phyloP scores from a whole-genome alignment of 2,329 filamentous ascomycete genomes.

The Pestalotiopsis sp. region DNA sequence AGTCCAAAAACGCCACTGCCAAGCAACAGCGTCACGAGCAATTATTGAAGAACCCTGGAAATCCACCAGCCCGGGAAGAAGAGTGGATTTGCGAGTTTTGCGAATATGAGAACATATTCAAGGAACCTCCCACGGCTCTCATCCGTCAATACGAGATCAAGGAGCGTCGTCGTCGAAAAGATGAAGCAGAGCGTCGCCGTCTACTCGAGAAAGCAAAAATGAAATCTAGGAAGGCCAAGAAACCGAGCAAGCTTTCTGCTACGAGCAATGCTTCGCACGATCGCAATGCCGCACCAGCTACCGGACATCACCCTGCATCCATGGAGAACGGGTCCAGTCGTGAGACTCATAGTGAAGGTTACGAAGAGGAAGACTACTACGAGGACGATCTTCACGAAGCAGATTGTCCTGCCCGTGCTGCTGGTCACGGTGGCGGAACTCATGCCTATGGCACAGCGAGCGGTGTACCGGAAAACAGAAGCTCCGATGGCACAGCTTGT shows the following conservation, averaged over 20 bases:
- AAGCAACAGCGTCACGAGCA: constrained; percentile 78
- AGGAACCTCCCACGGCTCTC: constrained; percentile 79
- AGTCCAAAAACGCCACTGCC: constrained; percentile 76
- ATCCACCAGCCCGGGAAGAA: constrained; percentile 71
- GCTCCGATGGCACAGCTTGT: neutral
- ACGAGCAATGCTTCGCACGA: constrained; percentile 42
- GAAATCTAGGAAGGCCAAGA: constrained; percentile 88
- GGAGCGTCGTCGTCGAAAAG: constrained; percentile 80
- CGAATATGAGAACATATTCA: constrained; percentile 96
- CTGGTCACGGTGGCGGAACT: constrained; percentile 11
- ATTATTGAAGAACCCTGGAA: constrained; percentile 74
- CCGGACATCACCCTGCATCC: constrained; percentile 25
- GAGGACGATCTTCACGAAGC: constrained; percentile 35
- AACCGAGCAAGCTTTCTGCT: constrained; percentile 68
- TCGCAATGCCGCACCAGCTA: constrained; percentile 21
- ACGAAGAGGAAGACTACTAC: constrained; percentile 41
- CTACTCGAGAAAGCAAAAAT: constrained; percentile 92
- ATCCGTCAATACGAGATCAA: constrained; percentile 95
- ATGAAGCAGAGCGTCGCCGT: constrained; percentile 82
- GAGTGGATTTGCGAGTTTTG: constrained; percentile 98
- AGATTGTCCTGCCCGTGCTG: constrained; percentile 22
- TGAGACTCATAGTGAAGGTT: constrained; percentile 36
- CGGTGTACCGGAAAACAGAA: neutral
- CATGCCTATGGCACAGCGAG: constrained; percentile 3
- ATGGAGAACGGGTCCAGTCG: constrained; percentile 17